Evolutionary conservation across 768 basidiomycete genomes (phyloP), one percentile per base, ranked within the genome.

Genomic region (Mycena crocata): DNA sequence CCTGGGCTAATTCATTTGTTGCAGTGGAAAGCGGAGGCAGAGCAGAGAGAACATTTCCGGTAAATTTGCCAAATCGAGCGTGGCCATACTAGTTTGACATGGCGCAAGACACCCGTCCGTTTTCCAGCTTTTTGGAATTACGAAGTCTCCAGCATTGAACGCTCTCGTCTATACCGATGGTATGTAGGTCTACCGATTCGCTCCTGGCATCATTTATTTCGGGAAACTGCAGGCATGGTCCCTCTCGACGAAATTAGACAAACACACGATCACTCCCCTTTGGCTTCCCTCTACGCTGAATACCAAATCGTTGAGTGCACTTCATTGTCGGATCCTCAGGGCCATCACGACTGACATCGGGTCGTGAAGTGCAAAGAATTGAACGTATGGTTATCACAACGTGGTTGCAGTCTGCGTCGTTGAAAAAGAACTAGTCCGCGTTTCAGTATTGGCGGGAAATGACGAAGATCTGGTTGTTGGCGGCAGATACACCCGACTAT

Each of bases 31-130:
- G 30, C 24, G 7, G 26, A 28, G 34, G 51, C 17, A 13, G 42
- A 62, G 39, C 52, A 62, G 37, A 50, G 54, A 23, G 51, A 54
- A 30, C n/a, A 40, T 26, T 62, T 54, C n/a, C 60, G 60, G 60
- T 62, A 7, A 1, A 46, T 51, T 14, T 45, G n/a, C 15, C 10
- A 24, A 5, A 24, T 24, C 23, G 26, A 45, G 23, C 10, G 5
- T 45, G 23, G 44, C n/a, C 23, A 45, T 7, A 45, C 7, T 24
- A 45, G 23, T 24, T 26, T 7, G 17, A 17, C 26, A 23, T 30
- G n/a, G n/a, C 31, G 28, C 15, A 17, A 39, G 24, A 2, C 46
- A 48, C 30, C 46, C 46, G 5, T 28, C 24, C 13, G 7, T 48
- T 48, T 6, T 48, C 17, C 46, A 48, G 46, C 30, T 48, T 24